Conservation (phyloP, 2,329 filamentous ascomycete genomes). For the Alternaria ventricosa region DNA sequence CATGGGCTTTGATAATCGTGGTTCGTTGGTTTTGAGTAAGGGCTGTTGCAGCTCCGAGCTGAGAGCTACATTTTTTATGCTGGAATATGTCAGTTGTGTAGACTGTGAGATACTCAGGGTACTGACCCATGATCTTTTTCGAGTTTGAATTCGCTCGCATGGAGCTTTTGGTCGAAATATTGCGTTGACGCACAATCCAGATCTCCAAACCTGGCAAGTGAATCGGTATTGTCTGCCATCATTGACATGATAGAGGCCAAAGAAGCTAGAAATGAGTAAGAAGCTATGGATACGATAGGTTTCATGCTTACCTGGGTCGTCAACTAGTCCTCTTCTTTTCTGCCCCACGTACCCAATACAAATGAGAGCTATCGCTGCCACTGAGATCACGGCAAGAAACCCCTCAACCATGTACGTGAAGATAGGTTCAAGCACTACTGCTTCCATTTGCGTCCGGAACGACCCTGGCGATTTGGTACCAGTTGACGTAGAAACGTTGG, state of each 20-base stretch:
- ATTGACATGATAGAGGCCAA: background rate
- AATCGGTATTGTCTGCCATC: background rate
- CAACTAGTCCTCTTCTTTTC: background rate
- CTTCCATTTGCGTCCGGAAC: background rate
- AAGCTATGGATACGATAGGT: background rate
- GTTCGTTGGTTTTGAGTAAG: background rate
- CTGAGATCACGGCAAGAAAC: background rate
- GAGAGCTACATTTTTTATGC: background rate
- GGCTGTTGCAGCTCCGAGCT: background rate
- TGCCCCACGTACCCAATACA: background rate
- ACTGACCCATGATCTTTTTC: background rate
- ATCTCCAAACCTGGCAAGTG: background rate
- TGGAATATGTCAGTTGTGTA: background rate
- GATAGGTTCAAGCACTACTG: background rate
- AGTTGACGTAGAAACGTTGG: background rate
- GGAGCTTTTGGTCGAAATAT: background rate
- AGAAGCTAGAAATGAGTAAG: background rate
- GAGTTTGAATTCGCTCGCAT: background rate
- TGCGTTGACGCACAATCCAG: background rate
- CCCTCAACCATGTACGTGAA: background rate
- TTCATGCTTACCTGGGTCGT: background rate
- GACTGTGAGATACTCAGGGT: background rate
- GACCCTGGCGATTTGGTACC: background rate
- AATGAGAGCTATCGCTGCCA: background rate
- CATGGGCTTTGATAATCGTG: background rate